Evolutionary conservation across 306 rosid genomes (phyloP), one percentile per base, ranked within the genome.

Genomic region (Prunus mume): DNA sequence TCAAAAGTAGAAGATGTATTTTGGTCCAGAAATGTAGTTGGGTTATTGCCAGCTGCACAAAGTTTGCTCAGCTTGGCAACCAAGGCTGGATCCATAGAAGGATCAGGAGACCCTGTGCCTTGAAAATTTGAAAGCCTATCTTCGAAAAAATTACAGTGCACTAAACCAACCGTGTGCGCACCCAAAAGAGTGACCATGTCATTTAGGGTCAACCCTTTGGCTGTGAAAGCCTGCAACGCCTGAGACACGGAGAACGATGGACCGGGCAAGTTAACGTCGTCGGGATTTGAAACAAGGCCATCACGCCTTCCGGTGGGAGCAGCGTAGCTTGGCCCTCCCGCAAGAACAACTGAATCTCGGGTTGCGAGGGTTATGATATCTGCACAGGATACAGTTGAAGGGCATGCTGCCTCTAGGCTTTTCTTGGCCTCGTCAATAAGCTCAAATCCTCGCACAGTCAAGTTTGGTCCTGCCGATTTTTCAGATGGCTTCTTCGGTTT

Each of bases 161-260:
- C 67, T 2, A 85, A 78, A 49, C 91, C 93, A 50, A 88, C 83
- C 0, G 96, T 88, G 73, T 91, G 96, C 1, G 88, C 93, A 2
- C 96, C 96, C 41, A 89, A 50, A 9, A 91, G 90, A 1, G 89
- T 81, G 25, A 86, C 91, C 91, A 86, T 87, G 58, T 86, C 89
- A 10, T 84, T 75, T 9, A 65, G 52, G 12, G 87, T 80, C 2
- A 90, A 13, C 12, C 86, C 81, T 24, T 82, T 87, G 2, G 0
- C 6, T 0, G 55, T 45, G 50, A 90, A 87, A 6, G 75, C 3
- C 24, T 47, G 63, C 3, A 57, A 3, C 2, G 67, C 68, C 1
- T 0, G 0, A 2, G 83, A 1, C 6, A 86, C 79, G 0, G 85
- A 47, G 3, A 14, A 6, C 14, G 11, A 0, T 5, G 91, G 83